Evolutionary conservation across 148 eudicot species (phyloP).

Genomic region (Diospyros kaki): DNA sequence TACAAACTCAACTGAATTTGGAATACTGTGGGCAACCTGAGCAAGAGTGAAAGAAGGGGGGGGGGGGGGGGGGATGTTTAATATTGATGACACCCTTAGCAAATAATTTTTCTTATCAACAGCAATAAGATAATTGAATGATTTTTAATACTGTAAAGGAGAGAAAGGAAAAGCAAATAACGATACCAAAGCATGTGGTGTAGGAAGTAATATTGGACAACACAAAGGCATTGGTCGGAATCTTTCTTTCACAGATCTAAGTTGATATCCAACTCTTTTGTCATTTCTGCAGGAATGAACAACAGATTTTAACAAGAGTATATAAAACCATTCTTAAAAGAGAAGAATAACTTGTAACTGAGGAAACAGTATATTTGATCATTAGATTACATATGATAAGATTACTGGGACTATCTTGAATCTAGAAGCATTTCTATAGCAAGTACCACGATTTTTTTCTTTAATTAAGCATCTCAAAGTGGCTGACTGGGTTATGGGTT

Average conservation of each 20-base stretch:
- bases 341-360: background rate
- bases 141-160: background rate
- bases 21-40: no score
- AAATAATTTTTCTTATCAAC: slow-evolving; percentile 2
- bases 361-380: background rate
- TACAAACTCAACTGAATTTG: no score
- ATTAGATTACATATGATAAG: background rate
- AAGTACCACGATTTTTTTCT: background rate
- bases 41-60: background rate
- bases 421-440: background rate
- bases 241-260: slow-evolving; percentile 68
- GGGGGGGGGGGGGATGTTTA: background rate
- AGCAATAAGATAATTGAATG: background rate
- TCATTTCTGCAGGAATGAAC: slow-evolving; percentile 55
- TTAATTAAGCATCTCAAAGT: background rate
- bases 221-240: slow-evolving; percentile 95
- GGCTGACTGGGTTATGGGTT: no score
- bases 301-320: background rate
- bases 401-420: background rate
- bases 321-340: background rate
- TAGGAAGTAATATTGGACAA: slow-evolving; percentile 85
- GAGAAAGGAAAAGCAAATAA: slow-evolving; percentile 3
- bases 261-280: slow-evolving; percentile 44
- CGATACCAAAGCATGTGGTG: slow-evolving; percentile 91
- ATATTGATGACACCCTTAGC: background rate